Base-by-base conservation (phyloP, 139 green algal genomes). In the Microglena sp. region DNA sequence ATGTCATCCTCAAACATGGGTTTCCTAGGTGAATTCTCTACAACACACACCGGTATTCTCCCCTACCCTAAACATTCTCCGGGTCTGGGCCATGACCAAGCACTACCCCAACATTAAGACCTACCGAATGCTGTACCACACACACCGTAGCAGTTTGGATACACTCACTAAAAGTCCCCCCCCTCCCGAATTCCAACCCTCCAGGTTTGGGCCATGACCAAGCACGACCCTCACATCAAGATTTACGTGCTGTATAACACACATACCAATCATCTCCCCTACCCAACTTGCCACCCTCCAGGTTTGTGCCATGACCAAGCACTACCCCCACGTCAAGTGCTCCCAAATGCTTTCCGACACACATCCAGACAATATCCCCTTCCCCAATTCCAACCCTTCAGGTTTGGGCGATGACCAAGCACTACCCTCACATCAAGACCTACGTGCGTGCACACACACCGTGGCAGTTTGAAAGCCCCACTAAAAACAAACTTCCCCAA, bases 131-230 rank as follows among this genome's bases (percentile, higher is more conserved):
- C n/a, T n/a, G n/a, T n/a, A n/a, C n/a, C n/a, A n/a, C n/a, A n/a
- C n/a, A n/a, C n/a, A n/a, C n/a, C n/a, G n/a, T n/a, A n/a, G n/a
- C n/a, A n/a, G n/a, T n/a, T n/a, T n/a, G n/a, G n/a, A n/a, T n/a
- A n/a, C n/a, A n/a, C n/a, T n/a, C n/a, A n/a, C n/a, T n/a, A n/a
- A n/a, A n/a, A n/a, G n/a, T n/a, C n/a, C n/a, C n/a, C n/a, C n/a
- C n/a, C n/a, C n/a, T n/a, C n/a, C n/a, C n/a, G n/a, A n/a, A n/a
- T n/a, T n/a, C n/a, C n/a, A n/a, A n/a, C n/a, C n/a, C n/a, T n/a
- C n/a, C n/a, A n/a, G 18, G 92, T 98, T 30, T 98, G 86, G 86
- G 87, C 91, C 29, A 84, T 98, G 80, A 82, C 87, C 67, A 93
- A 92, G 72, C 83, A 94, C 81, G 95, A 89, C 82, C 88, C 89